Conservation (phyloP, 2,329 filamentous ascomycete genomes). For the Cylindrodendrum hubeiense region DNA sequence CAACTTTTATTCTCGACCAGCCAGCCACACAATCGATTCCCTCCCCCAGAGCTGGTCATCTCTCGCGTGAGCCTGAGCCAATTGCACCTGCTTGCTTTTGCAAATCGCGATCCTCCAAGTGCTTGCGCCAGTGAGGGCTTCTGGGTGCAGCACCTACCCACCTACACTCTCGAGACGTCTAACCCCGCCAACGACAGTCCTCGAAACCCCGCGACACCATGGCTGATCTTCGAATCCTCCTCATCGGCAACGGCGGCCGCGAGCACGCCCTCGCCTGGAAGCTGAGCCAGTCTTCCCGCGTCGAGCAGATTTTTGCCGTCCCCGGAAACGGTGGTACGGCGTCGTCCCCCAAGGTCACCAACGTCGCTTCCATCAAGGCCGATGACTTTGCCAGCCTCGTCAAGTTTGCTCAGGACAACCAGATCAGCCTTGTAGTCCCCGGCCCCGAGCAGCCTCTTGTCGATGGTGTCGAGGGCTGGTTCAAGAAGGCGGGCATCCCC, state of each 20-base stretch:
- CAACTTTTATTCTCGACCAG: constrained; percentile 13
- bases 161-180: neutral
- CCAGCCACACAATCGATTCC: constrained; percentile 25
- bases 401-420: constrained; percentile 77
- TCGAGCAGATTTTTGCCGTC: constrained; percentile 79
- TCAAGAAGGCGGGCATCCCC: constrained; percentile 78
- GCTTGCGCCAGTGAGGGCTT: constrained; percentile 1
- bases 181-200: constrained; percentile 21
- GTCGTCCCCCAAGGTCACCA: constrained; percentile 76
- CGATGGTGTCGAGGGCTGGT: constrained; percentile 88
- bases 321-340: constrained; percentile 92
- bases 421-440: constrained; percentile 86
- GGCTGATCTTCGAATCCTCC: constrained; percentile 75
- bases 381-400: constrained; percentile 85
- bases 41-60: constrained; percentile 35
- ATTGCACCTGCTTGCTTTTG: constrained; percentile 23
- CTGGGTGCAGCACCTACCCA: constrained; percentile 20
- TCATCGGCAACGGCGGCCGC: constrained; percentile 93
- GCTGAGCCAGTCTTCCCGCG: constrained; percentile 82
- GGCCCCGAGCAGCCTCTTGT: constrained; percentile 96
- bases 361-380: constrained; percentile 76
- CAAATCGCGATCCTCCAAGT: neutral
- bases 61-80: constrained; percentile 32
- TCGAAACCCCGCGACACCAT: constrained; percentile 32
- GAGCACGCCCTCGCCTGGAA: constrained; percentile 98